Conservation (phyloP, 129 eudicot genomes). For the Escallonia herrerae region DNA sequence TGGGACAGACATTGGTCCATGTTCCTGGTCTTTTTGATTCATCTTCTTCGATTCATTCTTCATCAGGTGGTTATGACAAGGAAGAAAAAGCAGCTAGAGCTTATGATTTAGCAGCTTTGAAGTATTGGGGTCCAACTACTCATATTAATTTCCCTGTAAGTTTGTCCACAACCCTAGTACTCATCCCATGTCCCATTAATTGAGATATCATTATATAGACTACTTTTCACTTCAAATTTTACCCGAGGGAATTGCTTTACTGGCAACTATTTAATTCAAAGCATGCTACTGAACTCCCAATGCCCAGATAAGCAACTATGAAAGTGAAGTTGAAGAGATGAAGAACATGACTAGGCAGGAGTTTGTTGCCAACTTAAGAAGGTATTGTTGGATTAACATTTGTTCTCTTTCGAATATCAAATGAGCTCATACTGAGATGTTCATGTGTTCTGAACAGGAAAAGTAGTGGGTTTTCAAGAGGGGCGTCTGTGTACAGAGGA, state of each 20-base stretch:
- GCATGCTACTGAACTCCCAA: too few species aligned
- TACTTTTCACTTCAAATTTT: too few species aligned
- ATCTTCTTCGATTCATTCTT: background rate
- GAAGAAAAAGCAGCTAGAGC: slow-evolving; percentile 97
- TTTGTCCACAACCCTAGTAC: background rate
- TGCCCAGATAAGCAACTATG: slow-evolving; percentile 56
- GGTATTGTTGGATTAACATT: slow-evolving; percentile 24
- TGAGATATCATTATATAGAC: too few species aligned
- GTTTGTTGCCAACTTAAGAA: slow-evolving; percentile 86
- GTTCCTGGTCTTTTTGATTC: background rate
- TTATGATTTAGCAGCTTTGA: slow-evolving; percentile 91
- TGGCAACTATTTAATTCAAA: too few species aligned
- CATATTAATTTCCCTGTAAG: slow-evolving; percentile 84
- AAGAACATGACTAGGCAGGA: slow-evolving; percentile 80
- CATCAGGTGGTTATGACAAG: slow-evolving; percentile 86
- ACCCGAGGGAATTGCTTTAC: too few species aligned
- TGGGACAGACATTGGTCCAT: too few species aligned
- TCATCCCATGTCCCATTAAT: too few species aligned
- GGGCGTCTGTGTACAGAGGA: slow-evolving; percentile 94
- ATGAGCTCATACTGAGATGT: background rate
- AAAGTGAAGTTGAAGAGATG: slow-evolving; percentile 87
- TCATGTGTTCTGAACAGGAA: slow-evolving; percentile 37
- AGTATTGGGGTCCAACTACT: slow-evolving; percentile 92
- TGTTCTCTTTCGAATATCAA: background rate
- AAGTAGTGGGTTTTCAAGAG: slow-evolving; percentile 98